These are phyloP conservation scores for Alternaria atra DNA, from an alignment of 2,329 filamentous ascomycete genomes.

Conservation along the genomic window DNA sequence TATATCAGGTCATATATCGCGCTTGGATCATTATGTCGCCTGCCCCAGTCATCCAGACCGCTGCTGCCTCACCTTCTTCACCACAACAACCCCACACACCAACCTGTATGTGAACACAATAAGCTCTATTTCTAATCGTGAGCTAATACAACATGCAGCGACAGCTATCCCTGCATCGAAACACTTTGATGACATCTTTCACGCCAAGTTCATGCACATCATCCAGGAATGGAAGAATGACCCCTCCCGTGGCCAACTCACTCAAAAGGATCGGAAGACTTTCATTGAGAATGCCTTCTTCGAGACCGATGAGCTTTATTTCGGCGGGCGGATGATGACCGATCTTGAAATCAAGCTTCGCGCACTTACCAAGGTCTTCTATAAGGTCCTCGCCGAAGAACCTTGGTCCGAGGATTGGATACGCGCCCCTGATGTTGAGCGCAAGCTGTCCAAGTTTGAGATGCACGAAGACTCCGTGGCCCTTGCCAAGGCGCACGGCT, in stretches of 20 bases:
- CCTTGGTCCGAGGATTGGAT: conserved; percentile 52
- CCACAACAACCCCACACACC: conserved; percentile 27
- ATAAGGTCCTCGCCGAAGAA: conserved; percentile 50
- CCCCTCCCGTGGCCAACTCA: conserved; percentile 38
- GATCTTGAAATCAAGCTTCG: conserved; percentile 48
- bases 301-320: conserved; percentile 43
- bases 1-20: conserved; percentile 38
- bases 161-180: conserved; percentile 23
- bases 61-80: conserved; percentile 32
- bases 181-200: conserved; percentile 49
- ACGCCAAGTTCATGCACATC: conserved; percentile 46
- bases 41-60: conserved; percentile 39
- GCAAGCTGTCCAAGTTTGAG: conserved; percentile 50
- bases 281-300: conserved; percentile 46
- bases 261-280: conserved; percentile 43
- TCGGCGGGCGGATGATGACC: conserved; percentile 36
- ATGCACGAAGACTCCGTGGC: conserved; percentile 48
- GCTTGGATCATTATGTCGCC: conserved; percentile 45
- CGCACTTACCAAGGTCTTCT: conserved; percentile 50
- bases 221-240: conserved; percentile 45
- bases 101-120: conserved; percentile 20
- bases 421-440: conserved; percentile 48
- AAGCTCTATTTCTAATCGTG: neutral
- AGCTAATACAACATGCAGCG: conserved; percentile 20
- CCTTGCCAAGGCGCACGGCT: conserved; percentile 41